A percentile compares a stretch with the other conserved stretches of the same genome.
phyloP scores from a whole-genome alignment of 1,139 yeast genomes.

The Fermentozyma sake region DNA sequence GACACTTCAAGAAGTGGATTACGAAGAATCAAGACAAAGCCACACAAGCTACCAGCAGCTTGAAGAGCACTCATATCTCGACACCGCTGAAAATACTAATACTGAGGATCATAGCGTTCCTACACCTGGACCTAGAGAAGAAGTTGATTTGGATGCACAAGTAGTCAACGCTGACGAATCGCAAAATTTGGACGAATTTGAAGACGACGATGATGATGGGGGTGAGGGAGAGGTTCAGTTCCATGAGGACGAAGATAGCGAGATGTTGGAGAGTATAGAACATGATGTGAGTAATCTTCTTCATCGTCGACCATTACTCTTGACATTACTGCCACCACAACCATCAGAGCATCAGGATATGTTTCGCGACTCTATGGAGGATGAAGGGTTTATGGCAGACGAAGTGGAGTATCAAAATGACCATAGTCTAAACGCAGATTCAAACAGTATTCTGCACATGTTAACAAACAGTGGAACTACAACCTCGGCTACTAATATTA shows the following conservation, averaged over 20 bases:
- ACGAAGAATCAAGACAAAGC: slow-evolving; percentile 15
- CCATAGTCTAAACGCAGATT: slow-evolving; percentile 30
- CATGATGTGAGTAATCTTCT: slow-evolving; percentile 3
- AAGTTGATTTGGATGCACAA: slow-evolving; percentile 44
- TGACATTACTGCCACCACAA: too few species aligned
- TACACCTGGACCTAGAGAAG: slow-evolving; percentile 8
- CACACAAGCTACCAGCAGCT: slow-evolving; percentile 11
- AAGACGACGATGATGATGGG: slow-evolving; percentile 11
- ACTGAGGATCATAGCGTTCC: slow-evolving; percentile 10
- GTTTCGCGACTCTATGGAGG: slow-evolving; percentile 10
- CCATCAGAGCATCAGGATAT: background rate
- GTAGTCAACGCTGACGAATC: slow-evolving; percentile 40
- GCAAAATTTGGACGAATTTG: slow-evolving; percentile 12
- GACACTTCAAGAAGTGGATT: slow-evolving; percentile 48
- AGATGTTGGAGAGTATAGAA: slow-evolving; percentile 1
- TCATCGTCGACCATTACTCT: too few species aligned
- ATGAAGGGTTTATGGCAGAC: slow-evolving; percentile 50
- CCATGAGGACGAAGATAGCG: background rate
- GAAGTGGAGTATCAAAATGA: slow-evolving; percentile 56
- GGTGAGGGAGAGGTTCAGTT: slow-evolving; percentile 1
- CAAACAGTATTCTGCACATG: slow-evolving; percentile 10
- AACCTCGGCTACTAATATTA: slow-evolving; percentile 17
- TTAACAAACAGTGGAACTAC: slow-evolving; percentile 18
- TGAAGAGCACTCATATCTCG: slow-evolving; percentile 11
- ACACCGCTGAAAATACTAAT: slow-evolving; percentile 12